Conservation (phyloP, 306 rosid species). For the Ormosia emarginata region DNA sequence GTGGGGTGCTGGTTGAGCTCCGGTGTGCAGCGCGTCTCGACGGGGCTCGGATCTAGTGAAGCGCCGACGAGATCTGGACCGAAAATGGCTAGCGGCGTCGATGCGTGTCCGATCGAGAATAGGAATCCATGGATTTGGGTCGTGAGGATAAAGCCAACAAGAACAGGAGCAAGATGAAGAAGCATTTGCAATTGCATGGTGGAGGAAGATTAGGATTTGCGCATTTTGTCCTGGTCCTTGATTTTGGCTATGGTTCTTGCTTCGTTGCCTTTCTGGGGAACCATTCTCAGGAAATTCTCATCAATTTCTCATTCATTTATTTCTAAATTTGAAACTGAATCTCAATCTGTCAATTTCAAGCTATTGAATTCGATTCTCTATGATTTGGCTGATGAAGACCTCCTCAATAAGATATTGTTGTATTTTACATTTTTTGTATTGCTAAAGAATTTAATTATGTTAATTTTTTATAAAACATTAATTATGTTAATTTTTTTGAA, state of each 20-base stretch:
- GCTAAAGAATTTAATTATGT: too few relatives aligned
- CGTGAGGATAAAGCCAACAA: slow-evolving; percentile 6
- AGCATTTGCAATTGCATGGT: slow-evolving; percentile 19
- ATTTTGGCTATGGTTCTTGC: too few relatives aligned
- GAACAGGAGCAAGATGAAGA: slow-evolving; percentile 26
- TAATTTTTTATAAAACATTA: too few relatives aligned
- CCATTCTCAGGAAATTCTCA: slow-evolving; percentile 24
- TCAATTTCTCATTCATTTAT: neutral
- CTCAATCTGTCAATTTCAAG: neutral
- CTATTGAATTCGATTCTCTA: slow-evolving; percentile 43
- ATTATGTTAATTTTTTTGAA: too few relatives aligned
- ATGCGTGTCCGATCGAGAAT: too few relatives aligned
- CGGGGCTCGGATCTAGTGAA: too few relatives aligned
- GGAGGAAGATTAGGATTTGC: slow-evolving; percentile 42
- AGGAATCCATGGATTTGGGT: slow-evolving; percentile 24
- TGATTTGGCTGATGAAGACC: slow-evolving; percentile 49
- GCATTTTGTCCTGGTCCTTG: slow-evolving; percentile 50
- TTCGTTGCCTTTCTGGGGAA: slow-evolving; percentile 45
- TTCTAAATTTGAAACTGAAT: slow-evolving; percentile 3
- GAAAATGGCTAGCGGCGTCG: too few relatives aligned
- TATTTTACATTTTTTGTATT: too few relatives aligned
- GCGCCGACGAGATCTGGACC: too few relatives aligned
- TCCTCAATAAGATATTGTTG: slow-evolving; percentile 26
- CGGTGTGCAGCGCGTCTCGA: too few relatives aligned
- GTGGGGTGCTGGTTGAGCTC: too few relatives aligned